These are phyloP conservation scores for Sarocladium kiliense DNA, from an alignment of 2,329 filamentous ascomycete genomes.

Conservation along the genomic window DNA sequence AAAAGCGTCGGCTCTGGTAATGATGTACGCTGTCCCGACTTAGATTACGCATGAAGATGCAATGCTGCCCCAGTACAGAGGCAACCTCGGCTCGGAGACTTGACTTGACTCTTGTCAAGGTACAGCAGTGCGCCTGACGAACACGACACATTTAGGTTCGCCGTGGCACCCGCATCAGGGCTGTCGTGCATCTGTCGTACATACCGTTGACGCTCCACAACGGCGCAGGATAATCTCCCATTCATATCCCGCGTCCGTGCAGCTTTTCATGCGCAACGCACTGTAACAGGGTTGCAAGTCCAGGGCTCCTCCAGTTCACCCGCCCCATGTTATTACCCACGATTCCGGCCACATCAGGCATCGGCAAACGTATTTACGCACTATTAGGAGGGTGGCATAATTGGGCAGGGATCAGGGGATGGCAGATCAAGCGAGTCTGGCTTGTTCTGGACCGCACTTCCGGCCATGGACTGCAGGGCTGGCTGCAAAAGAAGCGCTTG, in stretches of 20 bases:
- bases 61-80: too few species aligned
- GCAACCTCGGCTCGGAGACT: neutral
- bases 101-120: neutral
- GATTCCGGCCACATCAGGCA: neutral
- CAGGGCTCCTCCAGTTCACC: neutral
- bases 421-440: neutral
- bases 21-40: too few species aligned
- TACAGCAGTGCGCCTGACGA: too few species aligned
- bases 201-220: neutral
- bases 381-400: neutral
- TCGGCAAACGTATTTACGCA: neutral
- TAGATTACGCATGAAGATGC: too few species aligned
- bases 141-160: neutral
- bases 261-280: neutral
- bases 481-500: neutral
- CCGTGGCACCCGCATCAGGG: neutral
- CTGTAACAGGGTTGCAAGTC: neutral
- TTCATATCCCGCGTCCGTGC: constrained; percentile 1
- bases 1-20: too few species aligned
- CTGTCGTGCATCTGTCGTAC: constrained; percentile 1
- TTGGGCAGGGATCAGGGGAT: neutral
- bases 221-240: constrained; percentile 1
- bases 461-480: neutral
- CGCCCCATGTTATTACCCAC: neutral
- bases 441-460: neutral